phyloP scores from a whole-genome alignment of 805 yeast species.

The Yarrowia keelungensis region DNA sequence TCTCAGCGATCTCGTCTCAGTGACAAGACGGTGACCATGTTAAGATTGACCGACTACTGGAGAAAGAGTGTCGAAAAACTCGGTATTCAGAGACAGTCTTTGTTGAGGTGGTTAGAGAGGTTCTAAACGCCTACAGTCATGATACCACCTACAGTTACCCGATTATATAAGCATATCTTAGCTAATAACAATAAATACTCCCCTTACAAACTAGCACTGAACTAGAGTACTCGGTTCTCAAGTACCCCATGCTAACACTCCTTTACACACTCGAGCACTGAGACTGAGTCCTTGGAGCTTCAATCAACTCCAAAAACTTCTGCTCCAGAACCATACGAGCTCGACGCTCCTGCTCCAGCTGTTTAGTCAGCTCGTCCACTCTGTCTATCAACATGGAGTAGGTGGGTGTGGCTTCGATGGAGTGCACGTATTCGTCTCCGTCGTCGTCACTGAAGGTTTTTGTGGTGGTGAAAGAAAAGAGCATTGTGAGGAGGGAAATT shows the following conservation, averaged over 20 bases:
- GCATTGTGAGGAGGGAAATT: neutral
- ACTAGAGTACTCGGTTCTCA: no score
- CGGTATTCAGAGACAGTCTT: neutral
- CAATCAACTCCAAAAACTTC: constrained; percentile 3
- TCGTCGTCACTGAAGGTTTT: constrained; percentile 14
- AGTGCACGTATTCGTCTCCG: neutral
- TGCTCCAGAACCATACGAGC: constrained; percentile 7
- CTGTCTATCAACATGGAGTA: constrained; percentile 17
- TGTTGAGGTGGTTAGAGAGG: constrained; percentile 5
- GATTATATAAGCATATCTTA: neutral
- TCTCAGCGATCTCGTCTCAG: constrained; percentile 7
- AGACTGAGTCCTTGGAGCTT: neutral
- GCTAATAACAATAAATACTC: neutral
- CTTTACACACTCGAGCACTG: no score
- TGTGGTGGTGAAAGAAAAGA: constrained; percentile 30
- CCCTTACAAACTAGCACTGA: no score
- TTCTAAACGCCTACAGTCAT: neutral
- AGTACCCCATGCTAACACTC: no score
- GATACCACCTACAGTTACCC: no score
- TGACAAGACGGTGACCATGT: constrained; percentile 5
- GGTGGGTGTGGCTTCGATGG: constrained; percentile 19
- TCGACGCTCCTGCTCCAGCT: constrained; percentile 16
- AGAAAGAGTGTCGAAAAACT: constrained; percentile 11
- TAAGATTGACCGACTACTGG: neutral
- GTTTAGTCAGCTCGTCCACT: constrained; percentile 27